Evolutionary conservation across 2,329 filamentous ascomycete species (phyloP), one percentile per base, ranked within the genome.

Genomic region (Colletotrichum sp.): DNA sequence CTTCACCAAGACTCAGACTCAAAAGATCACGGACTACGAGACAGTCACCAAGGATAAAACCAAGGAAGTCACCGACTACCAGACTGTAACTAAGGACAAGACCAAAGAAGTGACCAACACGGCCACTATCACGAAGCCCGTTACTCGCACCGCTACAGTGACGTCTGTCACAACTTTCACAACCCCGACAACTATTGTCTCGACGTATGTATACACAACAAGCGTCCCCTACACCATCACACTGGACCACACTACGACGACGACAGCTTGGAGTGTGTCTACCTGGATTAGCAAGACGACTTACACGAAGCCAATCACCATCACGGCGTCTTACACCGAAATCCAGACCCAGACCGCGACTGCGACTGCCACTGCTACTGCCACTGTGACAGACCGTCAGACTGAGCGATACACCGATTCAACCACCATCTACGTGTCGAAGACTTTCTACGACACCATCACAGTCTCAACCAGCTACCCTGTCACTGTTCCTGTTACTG

Each of bases 271-370:
- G 21, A 66, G 48, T 21, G 66, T 71, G 18, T 76, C 74, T 6
- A 76, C 74, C 0, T 76, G 28, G 32, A 63, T 38, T 6, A 76
- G 71, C 15, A 32, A 32, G n/a, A 34, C 57, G 1, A 76, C 66
- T 3, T 67, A 67, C 55, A 75, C 65, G 5, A 66, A 48, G 12
- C 67, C 71, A 8, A 61, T 70, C 9, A 75, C 55, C 8, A 43
- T 78, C 24, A 78, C 75, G 21, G 75, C 77, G 21, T 78, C 77
- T 6, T 74, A 72, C 67, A 78, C 78, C 4, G 71, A 76, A 28
- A 5, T 67, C 16, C 66, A 71, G 38, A 76, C 72, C 6, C 34
- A 61, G 10, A 77, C 75, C 18, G 72, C 65, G 4, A 77, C 76
- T 2, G 74, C 74, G 3, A 77, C 76, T 7, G 74, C 74, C 61